These are phyloP conservation scores for Aristolochia californica DNA, from an alignment of 164 flowering plant species.

Conservation along the genomic window DNA sequence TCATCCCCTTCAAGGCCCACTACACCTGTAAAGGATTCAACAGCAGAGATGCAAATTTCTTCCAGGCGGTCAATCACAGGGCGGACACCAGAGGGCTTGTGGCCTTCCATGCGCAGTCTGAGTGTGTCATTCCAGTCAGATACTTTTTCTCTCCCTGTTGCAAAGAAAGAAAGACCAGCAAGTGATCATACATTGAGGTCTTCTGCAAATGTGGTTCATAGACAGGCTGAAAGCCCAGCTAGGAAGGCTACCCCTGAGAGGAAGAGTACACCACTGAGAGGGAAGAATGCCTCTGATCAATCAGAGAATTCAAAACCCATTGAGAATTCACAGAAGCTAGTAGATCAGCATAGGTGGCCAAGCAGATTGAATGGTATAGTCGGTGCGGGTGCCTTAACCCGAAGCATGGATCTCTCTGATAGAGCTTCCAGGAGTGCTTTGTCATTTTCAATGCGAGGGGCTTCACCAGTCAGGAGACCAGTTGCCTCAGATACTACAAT, in stretches of 20 bases:
- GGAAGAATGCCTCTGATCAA: slow-evolving; percentile 57
- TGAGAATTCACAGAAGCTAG: slow-evolving; percentile 42
- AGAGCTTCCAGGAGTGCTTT: slow-evolving; percentile 19
- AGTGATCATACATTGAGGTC: slow-evolving; percentile 56
- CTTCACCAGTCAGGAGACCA: slow-evolving; percentile 40
- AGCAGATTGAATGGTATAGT: slow-evolving; percentile 54
- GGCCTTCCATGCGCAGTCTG: slow-evolving; percentile 94
- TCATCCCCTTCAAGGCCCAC: slow-evolving; percentile 50
- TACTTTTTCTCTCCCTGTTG: slow-evolving; percentile 51
- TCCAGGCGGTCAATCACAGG: slow-evolving; percentile 33
- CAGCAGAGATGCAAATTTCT: slow-evolving; percentile 27
- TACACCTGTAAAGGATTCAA: slow-evolving; percentile 52
- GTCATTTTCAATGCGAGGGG: slow-evolving; percentile 26
- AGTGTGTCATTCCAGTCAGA: slow-evolving; percentile 87
- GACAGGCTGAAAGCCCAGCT: slow-evolving; percentile 31
- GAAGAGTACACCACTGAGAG: slow-evolving; percentile 74
- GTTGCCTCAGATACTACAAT: no score
- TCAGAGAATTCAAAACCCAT: slow-evolving; percentile 80
- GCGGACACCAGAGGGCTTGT: slow-evolving; percentile 50
- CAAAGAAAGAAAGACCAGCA: slow-evolving; percentile 65
- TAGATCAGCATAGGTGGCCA: slow-evolving; percentile 86
- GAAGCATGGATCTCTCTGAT: slow-evolving; percentile 51
- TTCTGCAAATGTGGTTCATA: slow-evolving; percentile 56
- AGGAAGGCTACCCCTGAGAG: slow-evolving; percentile 72
- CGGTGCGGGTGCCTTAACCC: slow-evolving; percentile 26